phyloP scores from a whole-genome alignment of 2,329 filamentous ascomycete genomes.

The Colletotrichum magnum region DNA sequence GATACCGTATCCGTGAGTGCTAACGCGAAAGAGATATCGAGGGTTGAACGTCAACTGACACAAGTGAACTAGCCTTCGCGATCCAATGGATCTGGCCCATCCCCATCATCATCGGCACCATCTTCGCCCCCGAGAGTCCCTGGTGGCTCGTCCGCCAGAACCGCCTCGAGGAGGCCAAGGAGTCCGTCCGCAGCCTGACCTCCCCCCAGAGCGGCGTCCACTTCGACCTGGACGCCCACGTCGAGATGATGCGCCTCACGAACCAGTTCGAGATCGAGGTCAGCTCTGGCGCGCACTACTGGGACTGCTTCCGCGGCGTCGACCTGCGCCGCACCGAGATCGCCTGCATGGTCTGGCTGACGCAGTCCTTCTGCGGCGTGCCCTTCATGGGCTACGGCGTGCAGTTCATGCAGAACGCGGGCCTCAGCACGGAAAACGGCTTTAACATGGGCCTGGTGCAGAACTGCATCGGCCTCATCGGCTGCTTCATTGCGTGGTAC shows the following conservation, averaged over 20 bases:
- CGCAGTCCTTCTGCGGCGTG: slow-evolving; percentile 46
- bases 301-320: slow-evolving; percentile 42
- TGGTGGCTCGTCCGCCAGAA: slow-evolving; percentile 46
- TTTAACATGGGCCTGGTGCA: slow-evolving; percentile 56
- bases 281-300: slow-evolving; percentile 41
- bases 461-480: slow-evolving; percentile 59
- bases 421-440: slow-evolving; percentile 48
- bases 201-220: slow-evolving; percentile 42
- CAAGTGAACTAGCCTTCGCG: slow-evolving; percentile 48
- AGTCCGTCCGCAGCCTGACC: slow-evolving; percentile 30
- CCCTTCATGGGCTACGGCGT: slow-evolving; percentile 40
- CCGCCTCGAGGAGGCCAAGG: slow-evolving; percentile 43
- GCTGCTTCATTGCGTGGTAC: slow-evolving; percentile 57
- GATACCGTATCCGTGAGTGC: slow-evolving; percentile 57
- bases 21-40: too few species aligned
- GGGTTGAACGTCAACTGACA: not conserved
- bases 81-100: slow-evolving; percentile 44
- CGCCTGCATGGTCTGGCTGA: slow-evolving; percentile 46
- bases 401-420: slow-evolving; percentile 41
- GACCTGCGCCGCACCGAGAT: slow-evolving; percentile 49
- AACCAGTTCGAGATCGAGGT: slow-evolving; percentile 49
- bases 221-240: slow-evolving; percentile 43
- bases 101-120: slow-evolving; percentile 40
- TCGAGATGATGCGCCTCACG: slow-evolving; percentile 48
- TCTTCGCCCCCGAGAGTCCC: slow-evolving; percentile 45